A percentile compares a stretch with the other conserved stretches of the same genome.
phyloP scores from a whole-genome alignment of 208 protist species.

The Crithidia bombi region DNA sequence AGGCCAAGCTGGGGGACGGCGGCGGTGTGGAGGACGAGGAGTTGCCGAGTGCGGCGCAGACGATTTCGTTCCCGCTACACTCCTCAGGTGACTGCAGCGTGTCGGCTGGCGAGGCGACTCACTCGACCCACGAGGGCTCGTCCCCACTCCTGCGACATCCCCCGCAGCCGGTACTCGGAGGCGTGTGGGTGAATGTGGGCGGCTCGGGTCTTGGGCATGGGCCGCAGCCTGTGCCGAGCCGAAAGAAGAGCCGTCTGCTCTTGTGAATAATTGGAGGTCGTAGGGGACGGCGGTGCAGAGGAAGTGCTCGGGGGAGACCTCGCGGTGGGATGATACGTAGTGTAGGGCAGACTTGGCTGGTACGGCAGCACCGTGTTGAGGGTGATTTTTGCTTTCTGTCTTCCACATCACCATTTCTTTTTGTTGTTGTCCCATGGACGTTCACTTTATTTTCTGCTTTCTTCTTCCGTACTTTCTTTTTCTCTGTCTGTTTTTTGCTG shows the following conservation, averaged over 20 bases:
- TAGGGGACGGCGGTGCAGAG: too few relatives aligned
- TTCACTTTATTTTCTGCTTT: neutral
- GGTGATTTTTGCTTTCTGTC: too few relatives aligned
- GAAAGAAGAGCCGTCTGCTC: conserved; percentile 42
- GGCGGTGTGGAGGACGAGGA: neutral
- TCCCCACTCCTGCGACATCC: neutral
- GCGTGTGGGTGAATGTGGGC: conserved; percentile 19
- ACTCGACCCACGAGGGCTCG: neutral
- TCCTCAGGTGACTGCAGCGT: neutral
- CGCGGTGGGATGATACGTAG: too few relatives aligned
- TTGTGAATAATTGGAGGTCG: too few relatives aligned
- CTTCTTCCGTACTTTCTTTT: neutral
- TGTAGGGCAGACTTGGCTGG: too few relatives aligned
- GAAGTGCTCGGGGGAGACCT: too few relatives aligned
- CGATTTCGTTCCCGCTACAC: conserved; percentile 7
- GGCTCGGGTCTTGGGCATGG: neutral
- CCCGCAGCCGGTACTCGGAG: conserved; percentile 29
- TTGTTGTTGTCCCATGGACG: neutral
- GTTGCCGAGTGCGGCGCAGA: neutral
- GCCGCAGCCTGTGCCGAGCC: conserved; percentile 5
- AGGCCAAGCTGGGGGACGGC: neutral
- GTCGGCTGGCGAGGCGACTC: neutral
- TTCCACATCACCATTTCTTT: neutral
- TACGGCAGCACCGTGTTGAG: too few relatives aligned
- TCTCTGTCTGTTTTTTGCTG: conserved; percentile 24